Evolutionary conservation across 345 rosid species (phyloP).

Genomic region (Ceriops tagal): DNA sequence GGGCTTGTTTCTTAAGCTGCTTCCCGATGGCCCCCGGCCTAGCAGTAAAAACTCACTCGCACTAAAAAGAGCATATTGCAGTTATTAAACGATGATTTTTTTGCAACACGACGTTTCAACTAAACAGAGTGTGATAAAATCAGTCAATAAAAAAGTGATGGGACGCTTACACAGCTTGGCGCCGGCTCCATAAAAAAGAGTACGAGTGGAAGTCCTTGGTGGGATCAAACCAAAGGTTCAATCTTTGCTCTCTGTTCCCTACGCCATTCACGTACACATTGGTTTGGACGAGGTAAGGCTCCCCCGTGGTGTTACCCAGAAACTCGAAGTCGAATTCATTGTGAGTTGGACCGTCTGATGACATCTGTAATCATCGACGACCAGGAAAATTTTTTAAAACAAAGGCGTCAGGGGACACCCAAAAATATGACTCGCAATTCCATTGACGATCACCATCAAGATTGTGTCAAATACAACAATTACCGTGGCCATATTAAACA

Average conservation of each 20-base stretch:
- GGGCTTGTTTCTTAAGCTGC: neutral
- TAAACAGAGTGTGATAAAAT: too few species aligned
- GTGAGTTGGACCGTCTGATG: conserved; percentile 88
- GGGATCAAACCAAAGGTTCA: conserved; percentile 96
- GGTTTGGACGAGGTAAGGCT: conserved; percentile 87
- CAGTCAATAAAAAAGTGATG: neutral
- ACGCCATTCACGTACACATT: conserved; percentile 86
- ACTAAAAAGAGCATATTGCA: neutral
- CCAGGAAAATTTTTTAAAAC: neutral
- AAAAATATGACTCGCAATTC: neutral
- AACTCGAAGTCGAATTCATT: conserved; percentile 97
- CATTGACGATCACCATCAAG: neutral
- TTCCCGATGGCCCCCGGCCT: neutral
- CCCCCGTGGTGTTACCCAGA: conserved; percentile 88
- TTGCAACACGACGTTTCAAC: too few species aligned
- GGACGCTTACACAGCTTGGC: conserved; percentile 71
- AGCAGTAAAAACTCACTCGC: neutral
- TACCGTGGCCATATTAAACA: neutral
- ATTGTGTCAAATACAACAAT: too few species aligned
- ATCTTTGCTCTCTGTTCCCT: conserved; percentile 92
- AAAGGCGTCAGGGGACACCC: neutral
- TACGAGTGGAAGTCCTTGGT: conserved; percentile 83
- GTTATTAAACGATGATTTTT: too few species aligned
- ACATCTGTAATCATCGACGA: conserved; percentile 55
- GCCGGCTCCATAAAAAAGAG: conserved; percentile 78